Conservation (phyloP, 495 filamentous ascomycete species). For the Cercophora newfieldiana region DNA sequence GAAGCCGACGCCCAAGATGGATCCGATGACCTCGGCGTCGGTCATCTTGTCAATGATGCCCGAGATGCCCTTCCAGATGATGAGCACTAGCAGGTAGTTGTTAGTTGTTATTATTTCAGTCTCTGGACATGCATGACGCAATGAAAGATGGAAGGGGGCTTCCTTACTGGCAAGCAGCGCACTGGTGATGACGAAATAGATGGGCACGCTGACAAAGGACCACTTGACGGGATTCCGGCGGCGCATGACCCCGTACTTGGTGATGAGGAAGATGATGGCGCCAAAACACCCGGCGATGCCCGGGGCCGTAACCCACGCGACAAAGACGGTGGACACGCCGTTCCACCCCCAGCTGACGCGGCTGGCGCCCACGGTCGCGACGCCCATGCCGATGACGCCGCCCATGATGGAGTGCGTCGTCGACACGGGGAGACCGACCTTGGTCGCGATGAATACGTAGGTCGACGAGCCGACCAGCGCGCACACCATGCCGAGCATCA, state of each 20-base stretch:
- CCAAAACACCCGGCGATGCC: conserved; percentile 55
- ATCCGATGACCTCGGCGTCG: conserved; percentile 30
- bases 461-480: conserved; percentile 58
- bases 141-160: too few relatives aligned
- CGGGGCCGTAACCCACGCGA: conserved; percentile 62
- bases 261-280: conserved; percentile 57
- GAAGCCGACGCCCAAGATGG: conserved; percentile 21
- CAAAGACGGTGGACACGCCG: conserved; percentile 56
- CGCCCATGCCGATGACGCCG: conserved; percentile 63
- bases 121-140: too few relatives aligned
- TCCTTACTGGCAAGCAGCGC: conserved; percentile 58
- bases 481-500: conserved; percentile 65
- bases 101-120: too few relatives aligned
- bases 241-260: conserved; percentile 61
- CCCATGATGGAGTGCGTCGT: conserved; percentile 67
- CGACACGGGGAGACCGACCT: conserved; percentile 58
- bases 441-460: conserved; percentile 62
- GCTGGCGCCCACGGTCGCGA: conserved; percentile 46
- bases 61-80: conserved; percentile 57
- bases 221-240: conserved; percentile 54
- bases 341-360: conserved; percentile 44
- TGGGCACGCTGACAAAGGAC: conserved; percentile 55
- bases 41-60: conserved; percentile 47
- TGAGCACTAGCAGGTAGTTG: too few relatives aligned
- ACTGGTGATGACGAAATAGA: conserved; percentile 59